Evolutionary conservation across 495 filamentous ascomycete species (phyloP).

Genomic region (Podospora fimiseda): DNA sequence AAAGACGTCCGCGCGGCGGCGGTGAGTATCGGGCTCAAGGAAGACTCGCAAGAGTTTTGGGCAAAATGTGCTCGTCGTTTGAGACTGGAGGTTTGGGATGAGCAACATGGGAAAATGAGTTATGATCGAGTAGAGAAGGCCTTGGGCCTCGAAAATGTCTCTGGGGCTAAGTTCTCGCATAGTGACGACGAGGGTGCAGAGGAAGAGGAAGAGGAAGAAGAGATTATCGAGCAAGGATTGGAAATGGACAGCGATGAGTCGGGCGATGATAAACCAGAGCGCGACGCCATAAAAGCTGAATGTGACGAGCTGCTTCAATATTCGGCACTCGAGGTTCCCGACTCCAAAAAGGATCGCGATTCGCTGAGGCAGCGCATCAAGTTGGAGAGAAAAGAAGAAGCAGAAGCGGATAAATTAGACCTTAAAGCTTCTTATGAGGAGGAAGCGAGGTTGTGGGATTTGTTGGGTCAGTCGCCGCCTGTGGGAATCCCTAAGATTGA

Average conservation of each 20-base stretch:
- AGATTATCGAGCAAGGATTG: constrained; percentile 13
- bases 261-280: constrained; percentile 21
- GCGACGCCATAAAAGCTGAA: constrained; percentile 14
- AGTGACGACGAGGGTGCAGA: constrained; percentile 19
- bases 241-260: constrained; percentile 7
- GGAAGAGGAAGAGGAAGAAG: constrained; percentile 14
- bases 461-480: constrained; percentile 45
- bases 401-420: constrained; percentile 52
- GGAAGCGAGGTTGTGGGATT: constrained; percentile 50
- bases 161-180: constrained; percentile 3
- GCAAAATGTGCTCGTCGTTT: constrained; percentile 52
- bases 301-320: constrained; percentile 26
- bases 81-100: constrained; percentile 50
- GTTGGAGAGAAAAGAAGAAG: constrained; percentile 37
- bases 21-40: constrained; percentile 45
- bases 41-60: constrained; percentile 50
- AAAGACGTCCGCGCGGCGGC: constrained; percentile 63
- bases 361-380: constrained; percentile 23
- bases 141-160: constrained; percentile 14
- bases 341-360: constrained; percentile 8
- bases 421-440: constrained; percentile 42
- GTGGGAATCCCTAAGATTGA: constrained; percentile 51
- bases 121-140: constrained; percentile 51
- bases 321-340: constrained; percentile 19
- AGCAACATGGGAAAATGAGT: constrained; percentile 6